Evolutionary conservation across 371 early-diverging fungal genomes (phyloP), one percentile per base, ranked within the genome.

Genomic region (Mucor irregularis): DNA sequence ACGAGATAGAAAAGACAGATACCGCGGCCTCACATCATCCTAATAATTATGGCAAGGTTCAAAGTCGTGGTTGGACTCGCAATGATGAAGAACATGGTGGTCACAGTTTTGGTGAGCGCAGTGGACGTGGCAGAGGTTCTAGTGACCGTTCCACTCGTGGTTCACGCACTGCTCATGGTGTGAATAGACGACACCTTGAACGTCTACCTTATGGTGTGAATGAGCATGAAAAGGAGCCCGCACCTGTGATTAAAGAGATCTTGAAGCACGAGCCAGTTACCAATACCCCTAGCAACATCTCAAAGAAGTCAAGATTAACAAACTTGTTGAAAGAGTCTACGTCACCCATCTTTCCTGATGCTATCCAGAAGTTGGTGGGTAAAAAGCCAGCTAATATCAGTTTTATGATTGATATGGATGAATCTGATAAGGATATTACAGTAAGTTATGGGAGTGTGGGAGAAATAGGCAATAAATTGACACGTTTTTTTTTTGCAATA

Each of bases 371-470:
- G 13, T 29, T 61, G n/a, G 60, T 52, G 40, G 58, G 42, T n/a
- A 56, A 54, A 22, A 74, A 68, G n/a, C 74, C 71, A 10, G 34
- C 49, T 2, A 52, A 53, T 35, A 40, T 74, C 34, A 62, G 53
- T n/a, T 74, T 74, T 25, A 66, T 68, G 62, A 40, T 67, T 9
- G 62, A 66, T n/a, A 53, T n/a, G 11, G 63, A 63, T 26, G 57
- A 57, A 19, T 43, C 49, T 1, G 57, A 57, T 13, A 49, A 22
- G 19, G 56, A 48, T 4, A 50, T 58, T 50, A 50, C 55, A 4
- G 42, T 42, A 42, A 42, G 42, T 24, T 16, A 19, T 39, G n/a
- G n/a, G n/a, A n/a, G n/a, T n/a, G n/a, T n/a, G n/a, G n/a, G n/a
- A n/a, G n/a, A n/a, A n/a, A n/a, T n/a, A n/a, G n/a, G n/a, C n/a